Conservation (phyloP, 139 green algal genomes). For the Microglena sp. region DNA sequence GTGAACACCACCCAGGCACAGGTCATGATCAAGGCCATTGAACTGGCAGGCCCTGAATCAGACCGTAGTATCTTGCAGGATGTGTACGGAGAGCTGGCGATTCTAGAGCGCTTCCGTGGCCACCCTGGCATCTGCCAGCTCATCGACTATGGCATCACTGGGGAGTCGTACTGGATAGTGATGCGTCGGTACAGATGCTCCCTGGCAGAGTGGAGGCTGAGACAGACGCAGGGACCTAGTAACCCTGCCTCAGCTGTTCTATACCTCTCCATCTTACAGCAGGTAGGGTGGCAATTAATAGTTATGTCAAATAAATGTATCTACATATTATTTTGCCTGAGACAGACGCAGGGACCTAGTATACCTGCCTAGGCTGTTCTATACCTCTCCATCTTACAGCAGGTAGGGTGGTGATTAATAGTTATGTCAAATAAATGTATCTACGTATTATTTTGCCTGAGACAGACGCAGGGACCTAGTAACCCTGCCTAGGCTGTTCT, state of each 20-base stretch:
- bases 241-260: constrained; percentile 6
- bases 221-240: constrained; percentile 16
- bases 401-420: too few relatives aligned
- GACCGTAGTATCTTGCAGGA: constrained; percentile 55
- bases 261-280: constrained; percentile 46
- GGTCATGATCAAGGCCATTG: constrained; percentile 51
- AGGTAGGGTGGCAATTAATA: constrained; percentile 13
- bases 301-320: too few relatives aligned
- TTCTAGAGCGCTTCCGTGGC: too few relatives aligned
- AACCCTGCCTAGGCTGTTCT: too few relatives aligned
- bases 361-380: too few relatives aligned
- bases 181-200: constrained; percentile 56
- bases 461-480: too few relatives aligned
- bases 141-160: constrained; percentile 56
- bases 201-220: constrained; percentile 50
- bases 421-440: too few relatives aligned
- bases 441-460: too few relatives aligned
- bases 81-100: constrained; percentile 55
- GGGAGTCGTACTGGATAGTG: constrained; percentile 55
- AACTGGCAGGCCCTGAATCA: constrained; percentile 36
- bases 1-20: too few relatives aligned
- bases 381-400: too few relatives aligned
- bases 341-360: too few relatives aligned
- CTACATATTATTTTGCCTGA: too few relatives aligned
- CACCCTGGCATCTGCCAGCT: constrained; percentile 50